A percentile compares a stretch with the other conserved stretches of the same genome.
phyloP scores from a whole-genome alignment of 345 rosid species.

The Mallotus nudiflorus region DNA sequence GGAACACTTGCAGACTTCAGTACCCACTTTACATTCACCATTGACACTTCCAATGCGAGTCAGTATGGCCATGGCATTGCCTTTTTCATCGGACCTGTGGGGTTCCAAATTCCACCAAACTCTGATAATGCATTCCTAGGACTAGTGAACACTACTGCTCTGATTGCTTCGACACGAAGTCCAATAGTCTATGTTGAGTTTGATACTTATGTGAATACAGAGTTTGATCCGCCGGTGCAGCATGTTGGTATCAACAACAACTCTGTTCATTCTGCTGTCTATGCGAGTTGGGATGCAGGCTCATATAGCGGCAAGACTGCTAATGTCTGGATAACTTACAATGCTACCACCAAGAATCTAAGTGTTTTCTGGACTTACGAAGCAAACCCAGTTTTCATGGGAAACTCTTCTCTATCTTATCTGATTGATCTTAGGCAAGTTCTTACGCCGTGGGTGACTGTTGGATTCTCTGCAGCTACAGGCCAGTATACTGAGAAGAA shows the following conservation, averaged over 20 bases:
- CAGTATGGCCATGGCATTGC: background rate
- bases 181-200: slow-evolving; percentile 22
- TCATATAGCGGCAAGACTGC: background rate
- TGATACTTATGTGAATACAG: slow-evolving; percentile 10
- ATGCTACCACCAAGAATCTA: slow-evolving; percentile 16
- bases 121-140: slow-evolving; percentile 11
- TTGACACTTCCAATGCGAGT: background rate
- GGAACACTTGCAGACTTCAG: background rate
- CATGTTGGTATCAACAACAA: slow-evolving; percentile 32
- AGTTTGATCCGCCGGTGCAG: slow-evolving; percentile 3
- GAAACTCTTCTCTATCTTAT: slow-evolving; percentile 22
- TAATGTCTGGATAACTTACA: slow-evolving; percentile 15
- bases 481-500: background rate
- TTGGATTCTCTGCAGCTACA: slow-evolving; percentile 21
- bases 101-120: background rate
- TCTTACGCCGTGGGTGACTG: slow-evolving; percentile 9
- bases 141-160: background rate
- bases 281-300: background rate
- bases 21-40: background rate
- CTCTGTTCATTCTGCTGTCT: background rate
- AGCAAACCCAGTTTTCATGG: background rate
- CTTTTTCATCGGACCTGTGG: background rate
- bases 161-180: background rate
- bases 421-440: slow-evolving; percentile 5
- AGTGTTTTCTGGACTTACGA: slow-evolving; percentile 11